phyloP scores from a whole-genome alignment of 1,284 basidiomycete genomes.

The Flammula alnicola region DNA sequence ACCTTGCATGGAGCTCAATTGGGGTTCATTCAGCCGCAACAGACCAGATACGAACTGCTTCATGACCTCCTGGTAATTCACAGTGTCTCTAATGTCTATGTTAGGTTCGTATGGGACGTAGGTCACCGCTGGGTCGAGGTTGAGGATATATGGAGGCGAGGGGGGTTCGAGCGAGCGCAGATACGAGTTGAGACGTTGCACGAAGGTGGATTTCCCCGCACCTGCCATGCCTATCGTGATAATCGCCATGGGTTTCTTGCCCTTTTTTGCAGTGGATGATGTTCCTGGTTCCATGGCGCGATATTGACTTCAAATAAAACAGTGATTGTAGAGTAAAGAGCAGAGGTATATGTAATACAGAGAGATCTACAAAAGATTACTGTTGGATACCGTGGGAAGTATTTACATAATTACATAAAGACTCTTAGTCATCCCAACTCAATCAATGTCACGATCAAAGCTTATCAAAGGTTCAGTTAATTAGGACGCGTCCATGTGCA shows the following conservation, averaged over 20 bases:
- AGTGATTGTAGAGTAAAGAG: no score
- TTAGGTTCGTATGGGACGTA: constrained; percentile 93
- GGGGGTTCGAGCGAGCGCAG: constrained; percentile 67
- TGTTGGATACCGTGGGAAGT: no score
- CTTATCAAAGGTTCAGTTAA: no score
- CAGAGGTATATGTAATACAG: no score
- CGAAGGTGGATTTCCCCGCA: constrained; percentile 96
- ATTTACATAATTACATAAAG: no score
- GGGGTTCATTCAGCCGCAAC: constrained; percentile 4
- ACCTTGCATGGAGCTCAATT: constrained; percentile 47
- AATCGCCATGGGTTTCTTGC: constrained; percentile 75
- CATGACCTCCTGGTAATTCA: constrained; percentile 99
- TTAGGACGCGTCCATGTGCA: no score
- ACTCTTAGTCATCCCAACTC: no score
- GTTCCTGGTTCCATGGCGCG: constrained; percentile 14
- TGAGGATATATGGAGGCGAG: constrained; percentile 92
- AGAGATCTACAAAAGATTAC: no score
- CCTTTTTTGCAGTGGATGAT: constrained; percentile 16
- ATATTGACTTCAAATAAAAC: no score
- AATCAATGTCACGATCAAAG: no score
- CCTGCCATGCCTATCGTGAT: constrained; percentile 95
- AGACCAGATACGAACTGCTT: constrained; percentile 80
- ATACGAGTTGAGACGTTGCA: constrained; percentile 91
- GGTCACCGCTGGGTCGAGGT: constrained; percentile 95
- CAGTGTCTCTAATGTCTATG: constrained; percentile 97